A percentile compares a stretch with the other conserved stretches of the same genome.
phyloP scores from a whole-genome alignment of 441 rosid species.

The Euphorbia schlechtendalii region DNA sequence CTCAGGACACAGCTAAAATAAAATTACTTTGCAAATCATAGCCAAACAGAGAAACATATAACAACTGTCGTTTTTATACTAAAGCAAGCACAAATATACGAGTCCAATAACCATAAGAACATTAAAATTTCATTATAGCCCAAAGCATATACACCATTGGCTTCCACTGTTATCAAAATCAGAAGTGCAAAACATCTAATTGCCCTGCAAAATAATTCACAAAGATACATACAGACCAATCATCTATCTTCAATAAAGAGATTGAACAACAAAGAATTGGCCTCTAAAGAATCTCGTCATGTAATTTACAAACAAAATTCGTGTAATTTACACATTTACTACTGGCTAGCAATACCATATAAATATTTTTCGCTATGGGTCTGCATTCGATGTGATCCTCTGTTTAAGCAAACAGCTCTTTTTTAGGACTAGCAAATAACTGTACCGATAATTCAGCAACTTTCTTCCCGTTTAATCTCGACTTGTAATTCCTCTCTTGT shows the following conservation, averaged over 20 bases:
- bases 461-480: slow-evolving; percentile 31
- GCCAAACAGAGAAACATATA: background rate
- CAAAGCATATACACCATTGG: slow-evolving; percentile 8
- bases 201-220: slow-evolving; percentile 22
- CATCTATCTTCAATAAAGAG: slow-evolving; percentile 31
- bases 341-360: too few relatives aligned
- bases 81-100: background rate
- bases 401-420: slow-evolving; percentile 23
- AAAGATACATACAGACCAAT: slow-evolving; percentile 21
- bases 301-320: slow-evolving; percentile 20
- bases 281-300: slow-evolving; percentile 23
- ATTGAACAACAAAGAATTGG: slow-evolving; percentile 32
- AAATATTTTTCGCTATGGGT: too few relatives aligned
- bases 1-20: background rate
- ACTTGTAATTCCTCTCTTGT: slow-evolving; percentile 27
- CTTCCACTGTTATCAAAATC: slow-evolving; percentile 3
- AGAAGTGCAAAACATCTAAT: slow-evolving; percentile 15
- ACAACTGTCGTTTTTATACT: too few relatives aligned
- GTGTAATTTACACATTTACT: slow-evolving; percentile 15
- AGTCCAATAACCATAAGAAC: background rate
- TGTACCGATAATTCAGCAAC: slow-evolving; percentile 45
- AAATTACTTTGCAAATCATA: background rate
- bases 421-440: slow-evolving; percentile 40
- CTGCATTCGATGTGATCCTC: too few relatives aligned
- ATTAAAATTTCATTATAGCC: background rate